A percentile compares a stretch with the other conserved stretches of the same genome.
These are phyloP conservation scores for Physcomitrium patens DNA, from an alignment of 225 moss, liverwort and hornwort species.

Conservation along the genomic window DNA sequence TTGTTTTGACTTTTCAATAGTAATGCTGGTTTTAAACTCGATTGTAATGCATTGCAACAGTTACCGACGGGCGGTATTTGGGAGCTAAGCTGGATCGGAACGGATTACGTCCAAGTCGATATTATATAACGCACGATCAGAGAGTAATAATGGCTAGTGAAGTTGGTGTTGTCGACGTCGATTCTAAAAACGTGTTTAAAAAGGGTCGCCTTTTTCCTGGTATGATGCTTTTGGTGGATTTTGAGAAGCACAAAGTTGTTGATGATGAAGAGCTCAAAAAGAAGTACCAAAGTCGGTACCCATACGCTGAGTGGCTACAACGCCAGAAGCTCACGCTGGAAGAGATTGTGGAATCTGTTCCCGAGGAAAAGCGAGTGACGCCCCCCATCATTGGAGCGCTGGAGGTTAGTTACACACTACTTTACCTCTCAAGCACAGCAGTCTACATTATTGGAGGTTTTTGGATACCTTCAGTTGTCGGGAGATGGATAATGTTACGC, in stretches of 20 bases:
- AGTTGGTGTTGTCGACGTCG: conserved; percentile 81
- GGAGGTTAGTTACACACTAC: conserved; percentile 39
- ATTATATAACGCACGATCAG: conserved; percentile 71
- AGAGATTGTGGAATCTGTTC: conserved; percentile 68
- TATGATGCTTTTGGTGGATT: conserved; percentile 91
- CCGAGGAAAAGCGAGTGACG: conserved; percentile 44
- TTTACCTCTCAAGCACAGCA: background rate
- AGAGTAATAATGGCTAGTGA: conserved; percentile 85
- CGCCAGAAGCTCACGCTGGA: conserved; percentile 66
- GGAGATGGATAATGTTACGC: too few relatives aligned
- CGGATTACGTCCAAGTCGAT: conserved; percentile 83
- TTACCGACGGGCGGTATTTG: conserved; percentile 70
- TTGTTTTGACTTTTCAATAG: background rate
- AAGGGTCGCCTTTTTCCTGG: conserved; percentile 84
- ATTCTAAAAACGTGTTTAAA: conserved; percentile 63
- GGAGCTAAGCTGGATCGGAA: conserved; percentile 84
- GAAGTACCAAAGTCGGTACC: conserved; percentile 58
- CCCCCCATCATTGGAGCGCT: conserved; percentile 53
- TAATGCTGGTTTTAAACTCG: conserved; percentile 12
- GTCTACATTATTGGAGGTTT: too few relatives aligned
- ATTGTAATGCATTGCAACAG: conserved; percentile 42
- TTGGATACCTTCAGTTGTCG: too few relatives aligned
- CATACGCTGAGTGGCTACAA: conserved; percentile 72
- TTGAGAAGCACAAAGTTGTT: conserved; percentile 75
- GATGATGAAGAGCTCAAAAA: conserved; percentile 76